These are phyloP conservation scores for Inga leiocalycina DNA, from an alignment of 306 rosid genomes.

Conservation along the genomic window DNA sequence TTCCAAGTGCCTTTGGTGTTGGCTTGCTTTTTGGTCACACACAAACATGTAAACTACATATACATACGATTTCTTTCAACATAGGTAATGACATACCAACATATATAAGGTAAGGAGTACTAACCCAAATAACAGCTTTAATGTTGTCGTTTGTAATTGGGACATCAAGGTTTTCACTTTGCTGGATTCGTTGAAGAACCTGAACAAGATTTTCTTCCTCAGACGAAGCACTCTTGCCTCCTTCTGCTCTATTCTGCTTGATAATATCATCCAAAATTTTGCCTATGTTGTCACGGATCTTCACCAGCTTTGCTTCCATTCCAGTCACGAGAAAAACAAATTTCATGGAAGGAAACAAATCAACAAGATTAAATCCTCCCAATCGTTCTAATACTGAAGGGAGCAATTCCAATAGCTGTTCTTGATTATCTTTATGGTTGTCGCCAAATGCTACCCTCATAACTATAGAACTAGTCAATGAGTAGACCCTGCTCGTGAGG, in stretches of 20 bases:
- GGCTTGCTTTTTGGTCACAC: no score
- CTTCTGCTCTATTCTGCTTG: neutral
- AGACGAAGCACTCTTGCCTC: neutral
- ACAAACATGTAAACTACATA: no score
- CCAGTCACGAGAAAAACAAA: neutral
- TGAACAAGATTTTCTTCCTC: neutral
- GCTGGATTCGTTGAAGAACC: neutral
- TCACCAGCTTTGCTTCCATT: neutral
- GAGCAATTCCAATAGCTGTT: neutral
- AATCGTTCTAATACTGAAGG: neutral
- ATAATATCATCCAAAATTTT: neutral
- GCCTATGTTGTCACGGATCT: neutral
- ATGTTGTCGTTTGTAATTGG: constrained; percentile 1
- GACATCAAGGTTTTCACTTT: constrained; percentile 4
- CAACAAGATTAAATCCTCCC: neutral
- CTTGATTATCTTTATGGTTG: neutral
- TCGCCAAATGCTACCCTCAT: neutral
- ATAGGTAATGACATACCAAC: no score
- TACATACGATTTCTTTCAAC: no score
- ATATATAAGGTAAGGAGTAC: no score
- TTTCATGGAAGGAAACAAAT: constrained; percentile 19
- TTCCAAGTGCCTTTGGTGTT: no score
- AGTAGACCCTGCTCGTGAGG: neutral
- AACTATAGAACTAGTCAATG: neutral
- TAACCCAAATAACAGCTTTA: neutral